Evolutionary conservation across 2,329 filamentous ascomycete species (phyloP).

Genomic region (Talaromyces verruculosus): DNA sequence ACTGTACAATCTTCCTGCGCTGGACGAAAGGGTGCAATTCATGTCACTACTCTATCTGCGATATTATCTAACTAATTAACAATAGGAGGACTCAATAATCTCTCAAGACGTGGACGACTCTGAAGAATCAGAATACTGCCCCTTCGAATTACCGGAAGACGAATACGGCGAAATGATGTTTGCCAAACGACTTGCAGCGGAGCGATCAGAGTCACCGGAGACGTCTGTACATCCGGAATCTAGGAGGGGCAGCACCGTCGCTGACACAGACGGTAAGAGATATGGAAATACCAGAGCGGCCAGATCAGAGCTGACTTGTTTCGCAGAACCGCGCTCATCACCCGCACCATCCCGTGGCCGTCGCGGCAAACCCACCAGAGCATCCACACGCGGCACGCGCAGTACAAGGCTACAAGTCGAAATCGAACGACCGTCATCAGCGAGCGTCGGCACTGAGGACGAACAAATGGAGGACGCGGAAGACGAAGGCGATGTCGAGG

Average conservation of each 20-base stretch:
- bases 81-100: slow-evolving; percentile 55
- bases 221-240: slow-evolving; percentile 39
- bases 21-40: slow-evolving; percentile 72
- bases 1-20: slow-evolving; percentile 79
- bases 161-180: slow-evolving; percentile 53
- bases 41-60: not conserved
- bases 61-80: slow-evolving; percentile 7
- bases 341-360: slow-evolving; percentile 44
- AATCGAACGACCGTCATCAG: slow-evolving; percentile 33
- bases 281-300: not conserved
- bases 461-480: slow-evolving; percentile 42
- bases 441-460: slow-evolving; percentile 38
- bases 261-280: slow-evolving; percentile 49
- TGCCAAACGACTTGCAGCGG: slow-evolving; percentile 45
- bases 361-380: slow-evolving; percentile 37
- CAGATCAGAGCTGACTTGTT: not conserved
- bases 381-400: slow-evolving; percentile 37
- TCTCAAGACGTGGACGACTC: slow-evolving; percentile 49
- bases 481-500: slow-evolving; percentile 41
- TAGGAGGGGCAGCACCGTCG: slow-evolving; percentile 46
- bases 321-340: slow-evolving; percentile 44
- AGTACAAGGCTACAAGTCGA: slow-evolving; percentile 43
- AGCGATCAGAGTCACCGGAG: slow-evolving; percentile 45
- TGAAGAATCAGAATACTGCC: slow-evolving; percentile 63
- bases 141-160: slow-evolving; percentile 63